These are phyloP conservation scores for Pseudocercospora crystallina DNA, from an alignment of 2,329 filamentous ascomycete genomes.

Conservation along the genomic window DNA sequence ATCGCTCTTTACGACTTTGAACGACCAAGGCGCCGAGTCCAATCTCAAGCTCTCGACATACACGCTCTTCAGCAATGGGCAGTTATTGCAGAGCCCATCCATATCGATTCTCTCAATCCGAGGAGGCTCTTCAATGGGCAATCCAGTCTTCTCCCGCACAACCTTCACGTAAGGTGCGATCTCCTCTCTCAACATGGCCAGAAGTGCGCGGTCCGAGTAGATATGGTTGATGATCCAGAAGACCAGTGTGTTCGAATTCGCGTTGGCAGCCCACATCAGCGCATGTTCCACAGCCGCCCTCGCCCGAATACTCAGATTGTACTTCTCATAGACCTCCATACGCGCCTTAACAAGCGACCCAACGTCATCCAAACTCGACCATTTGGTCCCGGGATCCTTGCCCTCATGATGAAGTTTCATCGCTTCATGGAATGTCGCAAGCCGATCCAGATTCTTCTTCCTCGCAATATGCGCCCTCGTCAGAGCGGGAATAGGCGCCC, in stretches of 20 bases:
- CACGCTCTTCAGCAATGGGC: conserved; percentile 39
- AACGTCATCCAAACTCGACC: conserved; percentile 37
- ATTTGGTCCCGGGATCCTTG: conserved; percentile 34
- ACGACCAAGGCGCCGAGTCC: conserved; percentile 37
- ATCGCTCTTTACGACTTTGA: conserved; percentile 37
- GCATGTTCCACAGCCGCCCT: conserved; percentile 44
- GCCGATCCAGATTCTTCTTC: conserved; percentile 26
- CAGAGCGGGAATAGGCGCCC: conserved; percentile 54
- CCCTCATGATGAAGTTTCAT: conserved; percentile 34
- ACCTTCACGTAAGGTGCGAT: conserved; percentile 34
- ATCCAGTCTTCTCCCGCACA: conserved; percentile 31
- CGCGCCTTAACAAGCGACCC: conserved; percentile 35
- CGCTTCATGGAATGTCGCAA: conserved; percentile 32
- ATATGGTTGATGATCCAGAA: conserved; percentile 42
- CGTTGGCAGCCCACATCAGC: conserved; percentile 57
- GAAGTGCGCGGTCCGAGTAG: conserved; percentile 33
- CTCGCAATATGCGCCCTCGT: conserved; percentile 47
- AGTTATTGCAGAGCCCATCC: conserved; percentile 34
- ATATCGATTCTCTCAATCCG: conserved; percentile 34
- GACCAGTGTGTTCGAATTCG: conserved; percentile 51
- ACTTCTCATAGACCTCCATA: conserved; percentile 32
- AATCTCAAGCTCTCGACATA: conserved; percentile 40
- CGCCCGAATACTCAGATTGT: conserved; percentile 33
- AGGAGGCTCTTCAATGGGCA: conserved; percentile 36
- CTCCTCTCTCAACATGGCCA: conserved; percentile 37